Conservation (phyloP, 768 basidiomycete species). For the Cystobasidium ongulense region DNA sequence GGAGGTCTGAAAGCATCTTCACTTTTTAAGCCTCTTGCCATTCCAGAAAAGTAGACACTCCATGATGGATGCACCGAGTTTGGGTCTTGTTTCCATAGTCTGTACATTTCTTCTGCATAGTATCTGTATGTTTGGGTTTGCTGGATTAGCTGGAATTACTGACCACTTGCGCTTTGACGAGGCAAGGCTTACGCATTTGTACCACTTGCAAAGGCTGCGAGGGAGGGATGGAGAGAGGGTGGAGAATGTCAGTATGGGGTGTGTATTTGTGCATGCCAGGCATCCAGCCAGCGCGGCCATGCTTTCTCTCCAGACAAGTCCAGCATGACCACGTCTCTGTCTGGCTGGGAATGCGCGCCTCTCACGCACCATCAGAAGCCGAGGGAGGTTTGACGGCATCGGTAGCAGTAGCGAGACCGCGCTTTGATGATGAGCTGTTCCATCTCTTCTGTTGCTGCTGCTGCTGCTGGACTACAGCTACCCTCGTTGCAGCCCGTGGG, state of each 20-base stretch:
- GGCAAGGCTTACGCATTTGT: slow-evolving; percentile 46
- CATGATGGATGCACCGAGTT: slow-evolving; percentile 87
- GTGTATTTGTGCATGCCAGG: too few relatives aligned
- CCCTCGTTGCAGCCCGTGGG: neutral
- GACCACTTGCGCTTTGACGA: too few relatives aligned
- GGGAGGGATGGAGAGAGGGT: slow-evolving; percentile 33
- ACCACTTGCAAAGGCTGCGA: slow-evolving; percentile 69
- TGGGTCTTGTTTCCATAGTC: slow-evolving; percentile 58
- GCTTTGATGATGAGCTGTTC: neutral
- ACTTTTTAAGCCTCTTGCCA: slow-evolving; percentile 66
- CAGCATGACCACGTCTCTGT: neutral
- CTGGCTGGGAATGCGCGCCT: neutral
- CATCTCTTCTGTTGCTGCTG: slow-evolving; percentile 1
- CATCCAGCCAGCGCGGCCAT: neutral
- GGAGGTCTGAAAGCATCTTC: slow-evolving; percentile 76
- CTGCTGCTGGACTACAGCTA: neutral
- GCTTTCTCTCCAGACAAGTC: neutral
- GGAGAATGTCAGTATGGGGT: neutral
- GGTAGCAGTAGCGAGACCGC: slow-evolving; percentile 30
- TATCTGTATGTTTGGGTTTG: slow-evolving; percentile 57
- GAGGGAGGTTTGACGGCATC: slow-evolving; percentile 21
- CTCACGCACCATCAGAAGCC: neutral
- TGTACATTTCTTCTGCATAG: slow-evolving; percentile 94
- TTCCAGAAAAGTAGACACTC: slow-evolving; percentile 85
- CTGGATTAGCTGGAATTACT: neutral